Conservation (phyloP, 176 grass and related monocot genomes). For the Themeda triandra region DNA sequence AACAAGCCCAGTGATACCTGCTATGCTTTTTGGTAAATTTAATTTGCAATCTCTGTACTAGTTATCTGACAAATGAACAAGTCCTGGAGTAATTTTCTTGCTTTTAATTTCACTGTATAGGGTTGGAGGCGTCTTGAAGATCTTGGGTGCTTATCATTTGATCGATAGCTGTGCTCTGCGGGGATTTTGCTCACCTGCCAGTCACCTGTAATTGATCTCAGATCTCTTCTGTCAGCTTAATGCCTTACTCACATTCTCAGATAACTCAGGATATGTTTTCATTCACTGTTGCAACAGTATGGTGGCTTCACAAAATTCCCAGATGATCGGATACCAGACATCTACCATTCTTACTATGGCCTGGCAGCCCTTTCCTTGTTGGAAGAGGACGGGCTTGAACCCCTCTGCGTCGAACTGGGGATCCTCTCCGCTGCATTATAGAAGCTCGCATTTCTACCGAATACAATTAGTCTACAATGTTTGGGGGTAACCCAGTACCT, state of each 20-base stretch:
- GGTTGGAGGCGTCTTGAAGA: constrained; percentile 83
- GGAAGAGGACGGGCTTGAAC: constrained; percentile 50
- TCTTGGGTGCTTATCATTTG: constrained; percentile 62
- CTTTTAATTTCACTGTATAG: constrained; percentile 27
- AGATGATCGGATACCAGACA: constrained; percentile 35
- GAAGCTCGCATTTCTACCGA: neutral
- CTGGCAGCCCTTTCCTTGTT: constrained; percentile 77
- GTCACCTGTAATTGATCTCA: constrained; percentile 46
- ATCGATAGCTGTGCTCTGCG: constrained; percentile 49
- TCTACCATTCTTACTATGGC: constrained; percentile 83
- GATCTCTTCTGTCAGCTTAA: neutral
- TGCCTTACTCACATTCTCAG: neutral
- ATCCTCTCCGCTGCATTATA: constrained; percentile 39
- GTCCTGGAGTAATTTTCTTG: neutral
- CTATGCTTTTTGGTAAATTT: constrained; percentile 86
- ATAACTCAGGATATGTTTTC: neutral
- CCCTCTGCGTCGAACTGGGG: constrained; percentile 57
- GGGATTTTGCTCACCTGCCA: constrained; percentile 77
- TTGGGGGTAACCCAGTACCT: neutral
- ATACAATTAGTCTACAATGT: neutral
- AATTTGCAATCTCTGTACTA: neutral
- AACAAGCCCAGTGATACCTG: constrained; percentile 88
- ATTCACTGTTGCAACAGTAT: constrained; percentile 33
- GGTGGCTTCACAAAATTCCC: constrained; percentile 82
- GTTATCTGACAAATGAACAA: neutral